Evolutionary conservation across 805 yeast species (phyloP), one percentile per base, ranked within the genome.

Genomic region (Suhomyces tanzawaensis): DNA sequence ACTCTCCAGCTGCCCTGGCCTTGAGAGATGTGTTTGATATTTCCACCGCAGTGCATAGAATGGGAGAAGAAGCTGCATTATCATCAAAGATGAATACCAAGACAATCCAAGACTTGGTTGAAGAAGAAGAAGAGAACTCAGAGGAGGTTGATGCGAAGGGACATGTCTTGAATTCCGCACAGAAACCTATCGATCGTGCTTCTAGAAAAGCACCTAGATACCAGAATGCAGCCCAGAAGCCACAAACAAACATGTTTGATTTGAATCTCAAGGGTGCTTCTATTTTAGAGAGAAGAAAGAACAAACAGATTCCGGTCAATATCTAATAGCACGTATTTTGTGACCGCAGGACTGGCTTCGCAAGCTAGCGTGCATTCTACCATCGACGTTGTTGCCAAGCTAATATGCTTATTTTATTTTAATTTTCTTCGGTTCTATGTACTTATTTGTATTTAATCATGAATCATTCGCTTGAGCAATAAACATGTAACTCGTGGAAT

Each of bases 11-110:
- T 2, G 88, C 89, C 1, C 83, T 81, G 34, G 87, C 88, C 0
- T 72, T 87, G 61, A 79, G 86, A 47, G 95, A 87, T 51, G 95
- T 90, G 9, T 87, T 87, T 58, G 95, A 87, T 52, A 79, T 87
- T 7, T 81, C 89, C 19, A 83, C 87, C 35, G 95, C 95, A 4
- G 88, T 87, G 13, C 91, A 86, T 55, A 79, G 95, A 51, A 74
- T 76, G 66, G 88, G 83, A 36, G 85, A 81, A 54, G 90, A 83
- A 48, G 69, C 71, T 7, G 71, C 74, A 6, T 53, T 65, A 32
- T 47, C 59, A 12, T 41, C 51, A 8, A 40, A 47, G 19, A 18
- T 41, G 38, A 41, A 47, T 30, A 44, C 43, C 23, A 48, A 44
- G 28, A 39, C 48, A 17, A 49, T 51, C 26, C 49, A 55, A 19